Evolutionary conservation across 345 rosid species (phyloP), one percentile per base, ranked within the genome.

Genomic region (Corchorus capsularis): DNA sequence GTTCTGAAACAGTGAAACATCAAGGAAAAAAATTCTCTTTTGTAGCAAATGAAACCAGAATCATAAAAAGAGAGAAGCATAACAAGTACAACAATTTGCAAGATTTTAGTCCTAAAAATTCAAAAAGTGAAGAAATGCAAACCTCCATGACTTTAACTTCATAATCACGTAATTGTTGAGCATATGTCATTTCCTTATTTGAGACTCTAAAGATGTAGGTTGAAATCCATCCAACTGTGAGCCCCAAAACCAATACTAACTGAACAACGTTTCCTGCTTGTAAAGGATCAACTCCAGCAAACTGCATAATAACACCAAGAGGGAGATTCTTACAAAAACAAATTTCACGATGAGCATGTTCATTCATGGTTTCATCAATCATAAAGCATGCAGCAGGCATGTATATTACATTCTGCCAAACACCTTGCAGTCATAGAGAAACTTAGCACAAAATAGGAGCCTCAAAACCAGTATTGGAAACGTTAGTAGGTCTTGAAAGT

Each of bases 131-230:
- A 55, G 22, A 70, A 63, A 13, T 11, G 47, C 11, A 46, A 80
- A 93, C 99, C 98, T 95, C 82, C 98, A 95, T 95, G 81, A 95
- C 98, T 88, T 95, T 87, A 79, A 83, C 69, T 80, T 95, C 99
- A 63, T 95, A 93, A 89, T 95, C 94, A 61, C 97, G 96, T 46
- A 95, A 82, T 79, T 95, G 99, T 75, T 92, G 96, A 59, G 98
- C 97, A 62, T 95, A 92, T 1, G 98, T 95, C 98, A 95, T 95
- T 83, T 95, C 99, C 87, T 95, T 95, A 89, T 92, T 95, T 5
- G 94, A 91, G 46, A 95, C 99, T 76, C 99, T 86, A 72, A 95
- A 93, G 81, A 95, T 87, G 71, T 93, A 95, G 20, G 96, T 95
- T 3, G 92, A 90, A 63, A 95, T 90, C 99, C 99, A 93, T 80